Conservation (phyloP, 23 red algal genomes). For the Agarophyton chilense region DNA sequence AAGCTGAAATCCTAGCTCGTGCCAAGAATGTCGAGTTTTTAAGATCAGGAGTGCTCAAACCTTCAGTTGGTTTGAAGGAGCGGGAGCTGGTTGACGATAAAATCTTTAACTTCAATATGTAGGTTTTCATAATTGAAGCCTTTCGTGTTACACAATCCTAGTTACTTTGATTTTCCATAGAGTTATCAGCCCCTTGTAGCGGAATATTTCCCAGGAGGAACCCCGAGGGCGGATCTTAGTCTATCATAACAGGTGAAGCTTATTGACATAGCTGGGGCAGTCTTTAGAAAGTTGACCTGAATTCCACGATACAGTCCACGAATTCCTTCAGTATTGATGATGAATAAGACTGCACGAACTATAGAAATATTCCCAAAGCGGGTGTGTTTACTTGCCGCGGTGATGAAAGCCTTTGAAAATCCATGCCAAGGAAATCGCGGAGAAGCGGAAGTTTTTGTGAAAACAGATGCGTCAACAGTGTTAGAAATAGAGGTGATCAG, state of each 20-base stretch:
- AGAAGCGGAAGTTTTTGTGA: not conserved
- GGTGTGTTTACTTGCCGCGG: conserved; percentile 14
- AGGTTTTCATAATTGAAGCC: conserved; percentile 4
- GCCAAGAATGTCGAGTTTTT: conserved; percentile 40
- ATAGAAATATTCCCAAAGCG: conserved; percentile 60
- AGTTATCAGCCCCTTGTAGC: conserved; percentile 69
- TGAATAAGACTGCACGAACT: conserved; percentile 60
- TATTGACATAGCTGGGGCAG: conserved; percentile 89
- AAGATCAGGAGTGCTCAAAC: conserved; percentile 30
- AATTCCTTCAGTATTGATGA: conserved; percentile 84
- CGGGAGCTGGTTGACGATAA: conserved; percentile 23
- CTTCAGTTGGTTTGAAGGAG: conserved; percentile 29
- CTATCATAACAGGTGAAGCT: conserved; percentile 93
- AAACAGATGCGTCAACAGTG: not conserved
- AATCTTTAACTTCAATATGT: conserved; percentile 7
- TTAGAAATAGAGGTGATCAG: not conserved
- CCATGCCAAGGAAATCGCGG: not conserved
- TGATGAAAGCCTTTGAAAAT: conserved; percentile 43
- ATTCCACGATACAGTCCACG: conserved; percentile 87
- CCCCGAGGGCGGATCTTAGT: conserved; percentile 69
- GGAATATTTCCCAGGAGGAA: conserved; percentile 66
- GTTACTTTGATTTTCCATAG: too few relatives aligned
- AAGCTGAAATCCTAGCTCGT: conserved; percentile 26
- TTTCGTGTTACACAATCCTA: not conserved
- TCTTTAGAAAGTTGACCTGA: conserved; percentile 89